Evolutionary conservation across 768 basidiomycete genomes (phyloP), one percentile per base, ranked within the genome.

Genomic region (Mycena floridula): DNA sequence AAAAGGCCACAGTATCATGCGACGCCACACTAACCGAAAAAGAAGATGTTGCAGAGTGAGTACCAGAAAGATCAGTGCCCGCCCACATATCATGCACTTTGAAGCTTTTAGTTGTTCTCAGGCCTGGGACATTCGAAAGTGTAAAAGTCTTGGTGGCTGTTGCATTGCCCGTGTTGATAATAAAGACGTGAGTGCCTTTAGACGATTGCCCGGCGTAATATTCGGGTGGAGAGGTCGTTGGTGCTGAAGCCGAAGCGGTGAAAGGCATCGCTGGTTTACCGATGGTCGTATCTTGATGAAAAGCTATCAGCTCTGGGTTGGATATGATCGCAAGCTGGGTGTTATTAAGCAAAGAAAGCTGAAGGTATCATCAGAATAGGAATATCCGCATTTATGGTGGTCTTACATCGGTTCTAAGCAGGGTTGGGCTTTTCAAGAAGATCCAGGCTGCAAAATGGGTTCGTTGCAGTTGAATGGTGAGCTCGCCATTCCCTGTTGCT

Each of bases 361-460:
- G 46, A 15, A n/a, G 25, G 44, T 6, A 20, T 26, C 27, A 21
- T 26, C 8, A 40, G n/a, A 6, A 16, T 13, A 20, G 22, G n/a
- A n/a, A 44, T 28, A 21, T 23, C 7, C 35, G 26, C 18, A 25
- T 28, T 16, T n/a, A 12, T 37, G 16, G 30, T 50, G n/a, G n/a
- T n/a, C 60, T 45, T 42, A 68, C 68, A 55, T 70, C 65, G 13
- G 69, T 72, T 26, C 69, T 68, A n/a, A 78, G 58, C n/a, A 79
- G 59, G 40, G 79, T 77, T 3, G 76, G 77, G 46, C 75, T 77
- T 54, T 78, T 78, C 49, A 78, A 57, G 54, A 77, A 74, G n/a
- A 61, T 63, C 77, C 77, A 79, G 21, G 67, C 72, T n/a, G 76
- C 74, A 45, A 79, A 78, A 59, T 79, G 77, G 7, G 76, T 76